Evolutionary conservation across 176 grass and related monocot genomes (phyloP).

Genomic region (Musa troglodytarum): DNA sequence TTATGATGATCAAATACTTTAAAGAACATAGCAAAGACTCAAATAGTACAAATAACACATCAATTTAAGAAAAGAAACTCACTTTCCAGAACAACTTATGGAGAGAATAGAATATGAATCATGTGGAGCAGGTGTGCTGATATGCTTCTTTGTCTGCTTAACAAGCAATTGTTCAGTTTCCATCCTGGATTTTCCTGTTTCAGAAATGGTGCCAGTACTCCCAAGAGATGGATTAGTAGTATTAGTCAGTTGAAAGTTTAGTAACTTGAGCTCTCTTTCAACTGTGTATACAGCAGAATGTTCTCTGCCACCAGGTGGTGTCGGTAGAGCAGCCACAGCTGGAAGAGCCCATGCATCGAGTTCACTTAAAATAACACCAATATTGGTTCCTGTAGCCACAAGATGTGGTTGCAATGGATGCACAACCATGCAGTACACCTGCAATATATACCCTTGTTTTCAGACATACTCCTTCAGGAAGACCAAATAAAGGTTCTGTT

Average conservation of each 20-base stretch:
- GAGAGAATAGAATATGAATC: constrained; percentile 91
- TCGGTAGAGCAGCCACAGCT: constrained; percentile 65
- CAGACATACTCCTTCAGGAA: background rate
- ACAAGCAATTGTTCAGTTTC: constrained; percentile 68
- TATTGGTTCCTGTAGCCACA: constrained; percentile 98
- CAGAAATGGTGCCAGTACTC: constrained; percentile 37
- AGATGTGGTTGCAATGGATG: constrained; percentile 94
- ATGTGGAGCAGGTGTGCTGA: constrained; percentile 89
- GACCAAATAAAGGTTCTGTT: background rate
- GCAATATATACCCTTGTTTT: constrained; percentile 24
- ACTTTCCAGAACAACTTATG: constrained; percentile 95
- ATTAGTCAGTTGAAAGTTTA: constrained; percentile 90
- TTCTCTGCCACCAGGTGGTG: constrained; percentile 58
- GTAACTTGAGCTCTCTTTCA: constrained; percentile 92
- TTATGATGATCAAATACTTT: background rate
- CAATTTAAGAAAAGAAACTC: constrained; percentile 27
- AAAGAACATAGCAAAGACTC: background rate
- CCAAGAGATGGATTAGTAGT: constrained; percentile 69
- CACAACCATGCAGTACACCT: constrained; percentile 99
- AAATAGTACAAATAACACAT: constrained; percentile 11
- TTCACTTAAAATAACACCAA: constrained; percentile 95
- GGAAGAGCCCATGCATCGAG: constrained; percentile 94
- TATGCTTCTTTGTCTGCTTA: constrained; percentile 93
- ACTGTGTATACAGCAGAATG: constrained; percentile 93
- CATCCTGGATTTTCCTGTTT: constrained; percentile 50